Conservation (phyloP, 2,329 filamentous ascomycete genomes). For the Cladosporium austrohemisphaericum region DNA sequence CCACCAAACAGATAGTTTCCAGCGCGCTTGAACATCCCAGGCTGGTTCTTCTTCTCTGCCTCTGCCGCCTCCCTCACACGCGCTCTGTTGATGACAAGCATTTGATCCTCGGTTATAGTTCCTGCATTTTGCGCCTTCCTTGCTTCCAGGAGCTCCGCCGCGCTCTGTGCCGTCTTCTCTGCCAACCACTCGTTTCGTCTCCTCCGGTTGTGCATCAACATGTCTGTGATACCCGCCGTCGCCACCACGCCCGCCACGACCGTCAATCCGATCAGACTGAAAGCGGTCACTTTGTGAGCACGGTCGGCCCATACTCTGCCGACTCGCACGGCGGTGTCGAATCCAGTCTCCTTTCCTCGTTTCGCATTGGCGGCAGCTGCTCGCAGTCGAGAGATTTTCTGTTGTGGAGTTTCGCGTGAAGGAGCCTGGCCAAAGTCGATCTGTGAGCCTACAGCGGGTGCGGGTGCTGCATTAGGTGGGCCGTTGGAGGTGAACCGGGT, state of each 20-base stretch:
- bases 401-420: conserved; percentile 49
- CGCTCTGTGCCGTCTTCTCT: conserved; percentile 46
- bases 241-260: conserved; percentile 59
- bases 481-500: conserved; percentile 72
- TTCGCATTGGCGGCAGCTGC: conserved; percentile 47
- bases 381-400: conserved; percentile 51
- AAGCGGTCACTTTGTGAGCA: conserved; percentile 58
- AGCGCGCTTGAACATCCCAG: conserved; percentile 34
- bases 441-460: conserved; percentile 21
- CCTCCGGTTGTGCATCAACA: conserved; percentile 64
- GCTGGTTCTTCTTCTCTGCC: conserved; percentile 32
- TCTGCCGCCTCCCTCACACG: conserved; percentile 60
- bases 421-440: conserved; percentile 35
- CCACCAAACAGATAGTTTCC: conserved; percentile 33
- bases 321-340: conserved; percentile 52
- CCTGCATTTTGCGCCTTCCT: conserved; percentile 41
- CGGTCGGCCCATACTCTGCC: conserved; percentile 58
- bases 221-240: conserved; percentile 61
- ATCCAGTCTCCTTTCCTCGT: conserved; percentile 48
- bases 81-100: conserved; percentile 54
- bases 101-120: conserved; percentile 48
- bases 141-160: conserved; percentile 43
- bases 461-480: conserved; percentile 35
- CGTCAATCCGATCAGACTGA: conserved; percentile 58
- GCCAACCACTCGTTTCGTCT: conserved; percentile 60